phyloP scores from a whole-genome alignment of 2,329 filamentous ascomycete species.

The Arthroderma sp. region DNA sequence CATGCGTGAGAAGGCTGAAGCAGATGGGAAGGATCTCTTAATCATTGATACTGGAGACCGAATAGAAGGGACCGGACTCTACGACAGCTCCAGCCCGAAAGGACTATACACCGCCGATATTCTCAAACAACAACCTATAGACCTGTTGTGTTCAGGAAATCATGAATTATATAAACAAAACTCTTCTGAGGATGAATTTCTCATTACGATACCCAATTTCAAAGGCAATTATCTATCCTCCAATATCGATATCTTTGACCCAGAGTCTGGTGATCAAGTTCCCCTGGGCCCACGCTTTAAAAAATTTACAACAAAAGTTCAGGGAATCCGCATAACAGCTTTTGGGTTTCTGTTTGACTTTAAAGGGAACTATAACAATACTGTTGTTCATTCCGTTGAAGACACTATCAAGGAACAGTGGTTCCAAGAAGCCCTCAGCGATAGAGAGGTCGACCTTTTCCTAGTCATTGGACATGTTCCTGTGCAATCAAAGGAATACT shows the following conservation, averaged over 20 bases:
- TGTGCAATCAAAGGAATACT: constrained; percentile 66
- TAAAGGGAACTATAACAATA: constrained; percentile 80
- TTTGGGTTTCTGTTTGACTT: constrained; percentile 97
- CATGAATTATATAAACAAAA: constrained; percentile 83
- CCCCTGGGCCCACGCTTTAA: constrained; percentile 72
- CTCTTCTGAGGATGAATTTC: constrained; percentile 65
- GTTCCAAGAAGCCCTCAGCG: constrained; percentile 76
- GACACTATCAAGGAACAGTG: constrained; percentile 71
- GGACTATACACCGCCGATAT: constrained; percentile 83
- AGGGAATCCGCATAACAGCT: constrained; percentile 67
- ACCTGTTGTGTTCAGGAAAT: constrained; percentile 78
- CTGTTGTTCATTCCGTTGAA: constrained; percentile 64
- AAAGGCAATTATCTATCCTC: constrained; percentile 71
- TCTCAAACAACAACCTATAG: constrained; percentile 66
- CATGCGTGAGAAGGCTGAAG: constrained; percentile 65
- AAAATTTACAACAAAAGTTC: constrained; percentile 85
- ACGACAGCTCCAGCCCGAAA: constrained; percentile 78
- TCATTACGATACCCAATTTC: constrained; percentile 71
- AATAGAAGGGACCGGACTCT: constrained; percentile 87
- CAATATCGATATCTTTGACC: constrained; percentile 78
- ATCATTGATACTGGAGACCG: constrained; percentile 91
- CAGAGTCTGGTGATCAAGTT: constrained; percentile 53
- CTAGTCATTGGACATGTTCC: constrained; percentile 77
- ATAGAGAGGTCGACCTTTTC: constrained; percentile 70
- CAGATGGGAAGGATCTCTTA: constrained; percentile 68